phyloP scores from a whole-genome alignment of 2,329 filamentous ascomycete genomes.

The Albifimbria verrucaria region DNA sequence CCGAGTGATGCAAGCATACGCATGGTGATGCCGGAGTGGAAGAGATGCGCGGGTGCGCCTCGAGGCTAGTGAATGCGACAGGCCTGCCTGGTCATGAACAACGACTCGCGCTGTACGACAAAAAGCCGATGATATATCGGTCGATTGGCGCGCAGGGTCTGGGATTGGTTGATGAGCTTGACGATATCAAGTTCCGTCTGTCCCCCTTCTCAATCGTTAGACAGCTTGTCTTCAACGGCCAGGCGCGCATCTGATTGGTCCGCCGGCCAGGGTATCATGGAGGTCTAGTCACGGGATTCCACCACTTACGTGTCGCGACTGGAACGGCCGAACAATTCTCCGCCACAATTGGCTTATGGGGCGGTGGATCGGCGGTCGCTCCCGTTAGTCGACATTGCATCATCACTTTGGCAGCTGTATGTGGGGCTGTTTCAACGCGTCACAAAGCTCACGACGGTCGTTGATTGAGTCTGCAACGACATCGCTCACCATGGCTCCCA shows the following conservation, averaged over 20 bases:
- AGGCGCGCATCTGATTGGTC: neutral
- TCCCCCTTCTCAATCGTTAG: neutral
- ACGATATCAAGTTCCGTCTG: neutral
- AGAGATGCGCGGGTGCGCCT: neutral
- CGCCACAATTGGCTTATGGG: too few relatives aligned
- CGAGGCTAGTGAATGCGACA: neutral
- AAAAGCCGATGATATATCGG: too few relatives aligned
- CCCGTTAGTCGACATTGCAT: too few relatives aligned
- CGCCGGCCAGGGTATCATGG: neutral
- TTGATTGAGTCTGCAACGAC: neutral
- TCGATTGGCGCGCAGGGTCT: neutral
- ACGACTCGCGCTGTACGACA: too few relatives aligned
- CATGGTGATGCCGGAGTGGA: slow-evolving; percentile 16
- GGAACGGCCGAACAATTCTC: too few relatives aligned
- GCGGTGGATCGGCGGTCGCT: neutral
- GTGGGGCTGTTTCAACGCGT: neutral
- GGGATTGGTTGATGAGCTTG: neutral
- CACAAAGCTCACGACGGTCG: neutral
- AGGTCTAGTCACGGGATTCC: neutral
- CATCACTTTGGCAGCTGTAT: neutral
- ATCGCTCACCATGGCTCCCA: slow-evolving; percentile 26
- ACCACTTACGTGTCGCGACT: neutral
- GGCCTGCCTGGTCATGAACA: neutral
- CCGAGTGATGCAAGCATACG: slow-evolving; percentile 25
- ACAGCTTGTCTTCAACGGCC: neutral